Percentiles rank a stretch among this genome's conserved stretches.
phyloP scores from a whole-genome alignment of 225 moss, liverwort and hornwort genomes.

The Polytrichum commune region DNA sequence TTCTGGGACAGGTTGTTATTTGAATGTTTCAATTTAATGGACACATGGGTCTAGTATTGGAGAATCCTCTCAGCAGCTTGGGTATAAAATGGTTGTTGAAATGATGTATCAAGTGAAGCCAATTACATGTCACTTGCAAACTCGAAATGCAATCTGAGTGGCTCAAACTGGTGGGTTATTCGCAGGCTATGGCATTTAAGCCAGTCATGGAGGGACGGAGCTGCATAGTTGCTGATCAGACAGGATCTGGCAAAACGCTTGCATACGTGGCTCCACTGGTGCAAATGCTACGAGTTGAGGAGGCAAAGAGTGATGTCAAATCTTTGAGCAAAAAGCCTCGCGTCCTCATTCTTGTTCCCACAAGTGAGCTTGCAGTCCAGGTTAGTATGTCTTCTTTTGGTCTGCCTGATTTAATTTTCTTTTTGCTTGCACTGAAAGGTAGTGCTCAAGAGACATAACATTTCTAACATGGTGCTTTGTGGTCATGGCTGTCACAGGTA shows the following conservation, averaged over 20 bases:
- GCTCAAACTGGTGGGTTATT: constrained; percentile 3
- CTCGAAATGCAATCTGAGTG: not conserved
- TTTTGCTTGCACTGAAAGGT: too few species aligned
- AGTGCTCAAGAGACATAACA: too few species aligned
- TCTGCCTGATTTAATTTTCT: not conserved
- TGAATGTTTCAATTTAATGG: too few species aligned
- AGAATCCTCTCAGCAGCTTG: too few species aligned
- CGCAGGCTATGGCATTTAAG: constrained; percentile 86
- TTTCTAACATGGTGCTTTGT: not conserved
- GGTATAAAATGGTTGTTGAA: too few species aligned
- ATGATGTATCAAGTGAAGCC: too few species aligned
- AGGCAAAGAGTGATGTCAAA: constrained; percentile 56
- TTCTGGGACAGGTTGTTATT: too few species aligned
- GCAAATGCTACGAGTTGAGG: constrained; percentile 71
- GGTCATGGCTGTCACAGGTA: constrained; percentile 46
- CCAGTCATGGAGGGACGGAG: constrained; percentile 79
- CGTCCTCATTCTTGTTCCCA: constrained; percentile 87
- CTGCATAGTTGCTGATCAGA: constrained; percentile 95
- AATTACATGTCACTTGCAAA: too few species aligned
- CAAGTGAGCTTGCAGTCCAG: constrained; percentile 97
- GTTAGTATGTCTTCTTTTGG: constrained; percentile 26
- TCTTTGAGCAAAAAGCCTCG: constrained; percentile 70
- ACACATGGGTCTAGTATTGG: too few species aligned
- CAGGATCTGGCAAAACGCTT: constrained; percentile 95
- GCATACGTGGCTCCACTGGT: constrained; percentile 89